Evolutionary conservation across 768 basidiomycete genomes (phyloP), one percentile per base, ranked within the genome.

Genomic region (Gelatoporia subvermispora): DNA sequence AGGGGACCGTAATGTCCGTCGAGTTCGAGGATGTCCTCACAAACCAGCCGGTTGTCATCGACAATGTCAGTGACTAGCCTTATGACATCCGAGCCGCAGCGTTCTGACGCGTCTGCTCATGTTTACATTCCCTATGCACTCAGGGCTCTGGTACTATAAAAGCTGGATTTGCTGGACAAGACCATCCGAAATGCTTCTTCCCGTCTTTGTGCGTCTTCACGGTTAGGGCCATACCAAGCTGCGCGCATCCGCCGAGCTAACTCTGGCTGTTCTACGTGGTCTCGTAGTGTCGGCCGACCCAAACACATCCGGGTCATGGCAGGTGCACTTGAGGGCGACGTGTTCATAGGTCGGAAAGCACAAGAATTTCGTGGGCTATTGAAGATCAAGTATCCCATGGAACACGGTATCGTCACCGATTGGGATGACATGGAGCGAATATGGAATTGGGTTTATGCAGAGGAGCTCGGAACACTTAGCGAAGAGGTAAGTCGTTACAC

Each of bases 391-490:
- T 99, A 98, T 64, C 96, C 96, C 22, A 97, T 99, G 85, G 92
- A 95, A 65, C 96, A 98, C 66, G 96, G 96, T 11, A 93, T 99
- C 51, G 96, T 99, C 8, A 95, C 90, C 34, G 92, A 99, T 72
- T 99, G 96, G 95, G 96, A 99, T 64, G 96, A 99, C 64, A 99
- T 99, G 96, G 96, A 99, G 67, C 83, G 90, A 51, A 97, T 99
- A 77, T 99, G 96, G 96, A 88, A 79, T 56, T 94, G 92, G 86
- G 88, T 98, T 41, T 99, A 97, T 64, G 85, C 89, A 18, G 93
- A 98, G 64, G 95, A 96, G 63, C 73, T 98, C 39, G 89, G 91
- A 18, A 96, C 94, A 4, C 72, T 97, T 58, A 94, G 92, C 63
- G 96, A 98, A 74, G 95, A 98, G 83, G 95, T 95, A 53, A 50